A percentile compares a stretch with the other conserved stretches of the same genome.
Evolutionary conservation across 2,329 filamentous ascomycete species (phyloP).

Genomic region (Diaporthe sp.): DNA sequence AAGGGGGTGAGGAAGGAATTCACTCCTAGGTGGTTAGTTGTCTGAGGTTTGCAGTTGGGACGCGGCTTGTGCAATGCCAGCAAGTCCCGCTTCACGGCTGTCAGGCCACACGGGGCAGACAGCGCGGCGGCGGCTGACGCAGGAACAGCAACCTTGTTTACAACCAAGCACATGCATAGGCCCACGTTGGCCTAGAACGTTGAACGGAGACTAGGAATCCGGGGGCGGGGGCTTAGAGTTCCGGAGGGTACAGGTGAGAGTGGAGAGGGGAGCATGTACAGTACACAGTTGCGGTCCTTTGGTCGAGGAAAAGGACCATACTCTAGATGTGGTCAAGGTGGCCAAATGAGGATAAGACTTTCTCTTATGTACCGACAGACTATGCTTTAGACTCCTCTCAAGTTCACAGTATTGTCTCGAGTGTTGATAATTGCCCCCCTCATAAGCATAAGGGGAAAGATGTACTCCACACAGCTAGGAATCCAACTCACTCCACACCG

Average conservation of each 20-base stretch:
- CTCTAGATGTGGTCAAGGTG: no score
- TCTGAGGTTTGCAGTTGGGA: not conserved
- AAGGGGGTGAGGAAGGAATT: not conserved
- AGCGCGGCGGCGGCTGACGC: not conserved
- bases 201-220: not conserved
- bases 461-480: not conserved
- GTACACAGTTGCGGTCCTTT: not conserved
- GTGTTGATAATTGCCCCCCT: not conserved
- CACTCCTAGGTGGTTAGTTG: not conserved
- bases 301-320: not conserved
- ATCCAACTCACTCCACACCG: not conserved
- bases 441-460: not conserved
- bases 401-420: not conserved
- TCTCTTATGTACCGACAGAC: not conserved
- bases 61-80: not conserved
- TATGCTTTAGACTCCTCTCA: not conserved
- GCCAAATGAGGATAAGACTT: no score
- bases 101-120: no score
- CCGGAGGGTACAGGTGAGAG: not conserved
- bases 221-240: not conserved
- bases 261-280: not conserved
- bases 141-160: not conserved
- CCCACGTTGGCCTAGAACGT: not conserved
- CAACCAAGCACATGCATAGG: not conserved
- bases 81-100: not conserved